Evolutionary conservation across 441 rosid species (phyloP), one percentile per base, ranked within the genome.

Genomic region (Gossypium gossypioides): DNA sequence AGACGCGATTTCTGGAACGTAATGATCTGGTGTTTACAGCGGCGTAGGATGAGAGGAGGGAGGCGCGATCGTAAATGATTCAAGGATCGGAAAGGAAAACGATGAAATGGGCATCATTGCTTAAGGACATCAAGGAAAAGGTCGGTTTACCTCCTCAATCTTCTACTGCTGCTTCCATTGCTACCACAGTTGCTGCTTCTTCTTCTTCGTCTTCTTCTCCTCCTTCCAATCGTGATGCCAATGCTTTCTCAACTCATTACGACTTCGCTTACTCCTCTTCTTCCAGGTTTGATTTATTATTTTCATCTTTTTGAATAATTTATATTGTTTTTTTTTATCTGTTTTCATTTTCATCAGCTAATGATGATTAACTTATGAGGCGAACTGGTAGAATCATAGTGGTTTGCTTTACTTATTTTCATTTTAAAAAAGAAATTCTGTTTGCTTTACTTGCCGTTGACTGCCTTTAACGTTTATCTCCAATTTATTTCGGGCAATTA

Each of bases 111-210:
- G 84, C 48, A 60, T 78, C 91, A 81, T 87, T 90, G 93, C 89
- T 90, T 78, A 86, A 90, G 89, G 95, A 89, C 77, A 86, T 96
- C 52, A 92, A 87, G 88, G 98, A 93, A 88, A 96, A 89, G 88
- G 97, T 96, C 76, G 99, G 99, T 21, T 88, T 96, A 78, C 78
- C 97, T 81, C 96, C 97, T 81, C 96, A 88, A 82, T 85, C 97
- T 71, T 76, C 90, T 64, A 77, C 87, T 24, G 6, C 89, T 61
- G 5, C 77, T 22, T 48, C 79, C 74, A 24, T 83, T 42, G 69
- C 78, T 25, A 58, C 80, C n/a, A 46, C 85, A 56, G 72, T 77
- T 72, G 73, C 83, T 73, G 48, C 55, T 50, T 60, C 65, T 60
- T 5, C 64, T 59, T 12, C 19, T 59, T 59, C 89, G 9, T 57